These are phyloP conservation scores for Pythium graminicola DNA, from an alignment of 352 stramenopile genomes.

Conservation along the genomic window DNA sequence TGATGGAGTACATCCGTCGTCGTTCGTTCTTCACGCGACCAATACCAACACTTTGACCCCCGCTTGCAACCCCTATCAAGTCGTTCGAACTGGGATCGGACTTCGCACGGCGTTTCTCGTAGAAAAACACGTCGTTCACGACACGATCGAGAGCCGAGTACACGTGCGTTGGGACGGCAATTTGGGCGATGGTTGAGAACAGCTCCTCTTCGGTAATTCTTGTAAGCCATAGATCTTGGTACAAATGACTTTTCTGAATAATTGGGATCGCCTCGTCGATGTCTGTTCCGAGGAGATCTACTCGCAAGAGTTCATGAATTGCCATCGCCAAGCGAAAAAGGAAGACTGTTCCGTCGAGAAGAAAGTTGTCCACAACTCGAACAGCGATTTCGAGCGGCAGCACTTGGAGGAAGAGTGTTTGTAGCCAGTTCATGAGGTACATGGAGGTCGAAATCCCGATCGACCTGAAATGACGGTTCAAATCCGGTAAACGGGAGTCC, in stretches of 20 bases:
- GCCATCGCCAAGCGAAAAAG: conserved; percentile 86
- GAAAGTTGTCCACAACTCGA: conserved; percentile 80
- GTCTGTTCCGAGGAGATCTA: conserved; percentile 45
- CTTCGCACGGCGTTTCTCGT: conserved; percentile 47
- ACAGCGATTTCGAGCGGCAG: conserved; percentile 66
- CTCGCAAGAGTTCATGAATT: conserved; percentile 63
- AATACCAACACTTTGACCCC: conserved; percentile 61
- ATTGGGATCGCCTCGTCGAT: conserved; percentile 74
- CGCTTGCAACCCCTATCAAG: conserved; percentile 34
- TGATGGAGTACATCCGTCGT: conserved; percentile 68
- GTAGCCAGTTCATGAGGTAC: conserved; percentile 81
- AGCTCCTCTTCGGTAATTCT: conserved; percentile 61
- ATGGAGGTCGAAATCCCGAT: conserved; percentile 78
- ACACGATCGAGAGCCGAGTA: conserved; percentile 64
- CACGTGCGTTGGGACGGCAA: conserved; percentile 61
- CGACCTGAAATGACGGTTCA: conserved; percentile 62
- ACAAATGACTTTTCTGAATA: conserved; percentile 59
- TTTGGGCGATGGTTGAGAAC: conserved; percentile 54
- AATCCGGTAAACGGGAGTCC: conserved; percentile 62
- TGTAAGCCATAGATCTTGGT: conserved; percentile 52
- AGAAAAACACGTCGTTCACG: conserved; percentile 84
- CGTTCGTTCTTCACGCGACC: conserved; percentile 63
- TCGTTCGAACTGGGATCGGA: conserved; percentile 20
- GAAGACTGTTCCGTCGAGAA: conserved; percentile 70
- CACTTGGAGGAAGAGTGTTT: conserved; percentile 76